Evolutionary conservation across 805 yeast species (phyloP).

Genomic region (Starmerella cellae): DNA sequence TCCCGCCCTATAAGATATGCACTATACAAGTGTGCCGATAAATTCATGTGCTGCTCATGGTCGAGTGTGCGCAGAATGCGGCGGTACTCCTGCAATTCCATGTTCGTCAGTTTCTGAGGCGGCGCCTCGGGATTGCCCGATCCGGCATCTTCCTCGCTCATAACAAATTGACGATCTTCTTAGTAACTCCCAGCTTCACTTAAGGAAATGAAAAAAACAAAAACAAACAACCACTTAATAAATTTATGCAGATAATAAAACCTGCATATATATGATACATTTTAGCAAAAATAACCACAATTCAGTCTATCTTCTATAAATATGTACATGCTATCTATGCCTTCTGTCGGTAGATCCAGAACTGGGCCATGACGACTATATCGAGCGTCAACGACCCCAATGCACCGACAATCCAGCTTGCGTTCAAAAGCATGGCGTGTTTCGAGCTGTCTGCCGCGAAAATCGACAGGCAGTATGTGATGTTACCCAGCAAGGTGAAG

Average conservation of each 20-base stretch:
- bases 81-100: conserved; percentile 1
- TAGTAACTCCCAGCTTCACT: no score
- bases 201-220: no score
- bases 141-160: no score
- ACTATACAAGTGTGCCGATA: conserved; percentile 54
- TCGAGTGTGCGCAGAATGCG: conserved; percentile 18
- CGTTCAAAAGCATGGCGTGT: conserved; percentile 62
- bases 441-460: conserved; percentile 52
- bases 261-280: no score
- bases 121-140: not conserved
- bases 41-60: conserved; percentile 30
- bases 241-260: no score
- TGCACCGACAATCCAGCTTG: conserved; percentile 88
- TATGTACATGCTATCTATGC: no score
- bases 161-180: no score
- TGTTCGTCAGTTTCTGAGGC: not conserved
- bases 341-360: conserved; percentile 46
- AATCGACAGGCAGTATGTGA: conserved; percentile 80
- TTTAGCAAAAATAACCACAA: no score
- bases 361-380: conserved; percentile 71
- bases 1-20: conserved; percentile 31
- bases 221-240: no score
- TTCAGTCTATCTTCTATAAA: no score
- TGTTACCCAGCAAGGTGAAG: conserved; percentile 89
- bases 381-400: conserved; percentile 78